phyloP scores from a whole-genome alignment of 495 filamentous ascomycete species.

The Aspergillus incahuasiensis region DNA sequence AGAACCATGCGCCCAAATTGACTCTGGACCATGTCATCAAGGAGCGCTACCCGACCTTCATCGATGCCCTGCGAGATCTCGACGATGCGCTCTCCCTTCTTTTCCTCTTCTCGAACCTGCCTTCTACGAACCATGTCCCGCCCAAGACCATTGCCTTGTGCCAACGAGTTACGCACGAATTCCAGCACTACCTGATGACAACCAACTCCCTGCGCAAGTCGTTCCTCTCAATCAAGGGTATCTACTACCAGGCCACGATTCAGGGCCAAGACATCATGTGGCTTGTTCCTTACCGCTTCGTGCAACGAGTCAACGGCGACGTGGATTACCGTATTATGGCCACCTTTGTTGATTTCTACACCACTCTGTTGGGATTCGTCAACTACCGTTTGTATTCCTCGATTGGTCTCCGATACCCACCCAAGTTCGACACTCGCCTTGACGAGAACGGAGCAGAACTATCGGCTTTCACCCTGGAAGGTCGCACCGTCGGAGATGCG shows the following conservation, averaged over 20 bases:
- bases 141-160: slow-evolving; percentile 90
- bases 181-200: slow-evolving; percentile 92
- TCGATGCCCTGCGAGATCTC: slow-evolving; percentile 88
- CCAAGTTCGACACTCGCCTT: slow-evolving; percentile 81
- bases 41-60: slow-evolving; percentile 95
- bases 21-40: slow-evolving; percentile 94
- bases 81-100: slow-evolving; percentile 96
- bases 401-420: slow-evolving; percentile 86
- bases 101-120: slow-evolving; percentile 96
- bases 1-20: slow-evolving; percentile 77
- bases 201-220: slow-evolving; percentile 88
- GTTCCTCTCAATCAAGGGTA: slow-evolving; percentile 97
- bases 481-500: slow-evolving; percentile 53
- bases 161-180: slow-evolving; percentile 86
- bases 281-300: slow-evolving; percentile 96
- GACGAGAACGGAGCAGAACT: slow-evolving; percentile 89
- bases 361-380: slow-evolving; percentile 89
- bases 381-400: slow-evolving; percentile 92
- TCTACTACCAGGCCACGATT: slow-evolving; percentile 98
- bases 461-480: slow-evolving; percentile 84
- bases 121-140: slow-evolving; percentile 78
- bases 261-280: slow-evolving; percentile 97
- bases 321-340: slow-evolving; percentile 99
- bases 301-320: slow-evolving; percentile 85
- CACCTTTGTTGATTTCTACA: slow-evolving; percentile 98